Percentiles rank a stretch among this genome's conserved stretches.
Evolutionary conservation across 176 grass and related monocot genomes (phyloP).

Genomic region (Avena atlantica): DNA sequence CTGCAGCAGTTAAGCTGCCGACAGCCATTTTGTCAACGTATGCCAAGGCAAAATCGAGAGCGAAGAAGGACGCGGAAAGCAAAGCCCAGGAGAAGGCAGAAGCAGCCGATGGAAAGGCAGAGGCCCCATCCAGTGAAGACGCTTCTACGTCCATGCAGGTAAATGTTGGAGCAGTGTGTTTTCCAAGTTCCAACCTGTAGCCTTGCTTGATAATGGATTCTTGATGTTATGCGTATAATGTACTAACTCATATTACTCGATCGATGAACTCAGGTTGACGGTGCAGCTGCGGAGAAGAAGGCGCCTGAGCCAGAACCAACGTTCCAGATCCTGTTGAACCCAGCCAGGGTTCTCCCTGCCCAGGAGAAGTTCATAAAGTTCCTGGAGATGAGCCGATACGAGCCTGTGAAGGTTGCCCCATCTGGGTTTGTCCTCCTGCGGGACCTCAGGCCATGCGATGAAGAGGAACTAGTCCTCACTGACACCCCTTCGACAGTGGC

Average conservation of each 20-base stretch:
- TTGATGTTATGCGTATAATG: not conserved
- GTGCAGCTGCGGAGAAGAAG: constrained; percentile 63
- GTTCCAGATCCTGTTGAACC: constrained; percentile 79
- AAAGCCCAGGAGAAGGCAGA: constrained; percentile 45
- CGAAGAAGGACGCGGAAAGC: constrained; percentile 93
- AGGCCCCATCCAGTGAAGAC: constrained; percentile 38
- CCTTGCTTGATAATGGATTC: not conserved
- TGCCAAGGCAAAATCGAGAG: constrained; percentile 91
- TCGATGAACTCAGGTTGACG: constrained; percentile 73
- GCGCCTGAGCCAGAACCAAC: constrained; percentile 71
- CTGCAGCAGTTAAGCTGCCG: constrained; percentile 71
- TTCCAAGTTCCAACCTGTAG: not conserved
- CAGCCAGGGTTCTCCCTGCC: constrained; percentile 80
- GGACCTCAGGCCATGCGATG: constrained; percentile 76
- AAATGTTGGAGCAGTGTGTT: not conserved
- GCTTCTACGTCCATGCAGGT: constrained; percentile 83
- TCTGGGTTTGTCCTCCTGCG: constrained; percentile 85
- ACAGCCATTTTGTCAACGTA: constrained; percentile 96
- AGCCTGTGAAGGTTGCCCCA: constrained; percentile 78
- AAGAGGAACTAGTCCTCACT: constrained; percentile 78
- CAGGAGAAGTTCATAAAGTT: constrained; percentile 99
- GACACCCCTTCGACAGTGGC: constrained; percentile 66
- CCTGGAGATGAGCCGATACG: constrained; percentile 79
- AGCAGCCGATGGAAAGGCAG: constrained; percentile 6
- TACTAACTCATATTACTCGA: not conserved